Conservation (phyloP, 116 monocot genomes). For the Iris pallida region DNA sequence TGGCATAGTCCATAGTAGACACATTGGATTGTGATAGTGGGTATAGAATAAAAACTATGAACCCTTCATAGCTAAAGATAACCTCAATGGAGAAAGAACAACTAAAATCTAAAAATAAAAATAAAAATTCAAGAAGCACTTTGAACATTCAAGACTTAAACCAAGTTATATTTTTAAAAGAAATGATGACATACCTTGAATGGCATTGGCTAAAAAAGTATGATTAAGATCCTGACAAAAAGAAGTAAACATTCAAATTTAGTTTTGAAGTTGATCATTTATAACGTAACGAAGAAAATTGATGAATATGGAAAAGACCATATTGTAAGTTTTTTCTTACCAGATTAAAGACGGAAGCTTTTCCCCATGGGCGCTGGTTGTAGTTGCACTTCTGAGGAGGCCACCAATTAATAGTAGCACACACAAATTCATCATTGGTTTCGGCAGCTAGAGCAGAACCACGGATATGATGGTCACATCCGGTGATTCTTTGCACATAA, state of each 20-base stretch:
- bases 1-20: not conserved
- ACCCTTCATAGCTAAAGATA: not conserved
- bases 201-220: constrained; percentile 65
- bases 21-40: not conserved
- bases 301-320: not conserved
- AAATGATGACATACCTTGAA: constrained; percentile 41
- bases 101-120: not conserved
- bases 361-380: constrained; percentile 83
- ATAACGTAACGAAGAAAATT: not conserved
- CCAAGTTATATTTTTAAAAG: not conserved
- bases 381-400: constrained; percentile 91
- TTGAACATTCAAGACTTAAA: not conserved
- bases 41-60: not conserved
- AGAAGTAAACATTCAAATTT: constrained; percentile 5
- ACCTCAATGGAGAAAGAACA: not conserved
- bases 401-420: constrained; percentile 99
- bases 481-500: constrained; percentile 5
- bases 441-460: constrained; percentile 49
- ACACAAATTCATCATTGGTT: constrained; percentile 64
- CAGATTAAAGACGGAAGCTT: constrained; percentile 71
- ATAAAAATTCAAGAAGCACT: not conserved
- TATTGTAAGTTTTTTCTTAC: constrained; percentile 20
- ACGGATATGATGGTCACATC: constrained; percentile 44
- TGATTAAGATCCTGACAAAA: constrained; percentile 53
- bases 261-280: not conserved